Evolutionary conservation across 805 yeast genomes (phyloP), one percentile per base, ranked within the genome.

Genomic region (Schizosaccharomyces japonicus): DNA sequence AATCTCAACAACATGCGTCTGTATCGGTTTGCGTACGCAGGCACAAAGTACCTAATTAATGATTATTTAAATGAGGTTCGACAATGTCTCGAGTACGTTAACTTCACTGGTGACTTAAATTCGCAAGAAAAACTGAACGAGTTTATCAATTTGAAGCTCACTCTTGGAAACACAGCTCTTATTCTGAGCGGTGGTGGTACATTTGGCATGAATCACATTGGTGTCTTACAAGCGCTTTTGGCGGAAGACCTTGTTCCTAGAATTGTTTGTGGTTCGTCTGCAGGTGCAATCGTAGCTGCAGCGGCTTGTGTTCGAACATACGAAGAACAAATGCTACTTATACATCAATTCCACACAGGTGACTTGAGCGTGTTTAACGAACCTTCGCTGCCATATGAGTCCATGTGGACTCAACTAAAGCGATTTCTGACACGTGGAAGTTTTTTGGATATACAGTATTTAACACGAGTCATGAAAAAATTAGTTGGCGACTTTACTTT

Each of bases 151-250:
- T 81, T 95, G 0, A 68, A 95, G 50, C 80, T 80, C 59, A 83
- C 85, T 56, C 81, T 81, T 47, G 99, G 99, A 0, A 69, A 95
- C 49, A 85, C 96, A 0, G 98, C 96, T 0, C 65, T 90, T 26
- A 83, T 92, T n/a, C 68, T 90, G 48, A 78, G 93, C 45, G 99
- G 99, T 1, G 99, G 99, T 1, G 84, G 94, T 1, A 80, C 94
- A 3, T 80, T 87, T 64, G 98, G 96, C 0, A 63, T 87, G 47
- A 75, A 85, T 51, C 96, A 87, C 54, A 80, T 84, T 50, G 99
- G 99, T 1, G 95, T 90, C 0, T 63, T 87, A 44, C 75, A 82
- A 3, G 80, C 90, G 1, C 66, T 90, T 28, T 63, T 78, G 36
- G 90, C 82, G 54, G 69, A 72, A 47, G 76, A 78, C 48, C 64